Evolutionary conservation across 805 yeast genomes (phyloP), one percentile per base, ranked within the genome.

Genomic region (Sugiyamaella mastotermitis): DNA sequence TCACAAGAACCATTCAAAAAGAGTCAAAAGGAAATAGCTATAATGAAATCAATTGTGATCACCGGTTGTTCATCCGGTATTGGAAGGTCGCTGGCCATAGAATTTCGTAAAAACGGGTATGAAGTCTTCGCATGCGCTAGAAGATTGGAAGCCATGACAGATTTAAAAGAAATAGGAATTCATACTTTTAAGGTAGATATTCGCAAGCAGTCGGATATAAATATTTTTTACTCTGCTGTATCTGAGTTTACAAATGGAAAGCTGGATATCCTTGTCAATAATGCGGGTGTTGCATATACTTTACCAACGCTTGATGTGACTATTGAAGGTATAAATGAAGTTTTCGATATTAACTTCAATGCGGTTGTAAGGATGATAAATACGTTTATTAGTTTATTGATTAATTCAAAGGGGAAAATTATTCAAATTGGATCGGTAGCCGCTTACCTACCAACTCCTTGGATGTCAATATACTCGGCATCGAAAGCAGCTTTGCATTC

Each of bases 281-380:
- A 83, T 55, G 94, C 94, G 1, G 87, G 87, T 11, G 79, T 72
- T 48, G 70, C 85, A 16, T 83, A 88, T 50, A 75, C 83, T 0
- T 67, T 76, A 37, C 84, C 92, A 1, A 83, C 83, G 0, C 47
- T 72, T 33, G 92, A 82, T 58, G 82, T 78, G 3, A 61, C 71
- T 3, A 77, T 80, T 53, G 78, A 68, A 9, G 66, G 58, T 23
- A 49, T 76, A 21, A 61, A 58, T 24, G 68, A 69, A 47, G 72
- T 78, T 41, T 76, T 73, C 53, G 69, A 72, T 34, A 83, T 80
- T 14, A 83, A 83, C 52, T 82, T 83, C 0, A 69, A 71, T 54
- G 92, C 83, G 0, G 83, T 83, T 2, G 67, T 81, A 37, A 67
- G 83, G 50, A 34, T 80, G 50, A 71, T 75, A 2, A 64, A 85